These are phyloP conservation scores for Schwanniomyces polymorphus DNA, from an alignment of 805 yeast species.

Conservation along the genomic window DNA sequence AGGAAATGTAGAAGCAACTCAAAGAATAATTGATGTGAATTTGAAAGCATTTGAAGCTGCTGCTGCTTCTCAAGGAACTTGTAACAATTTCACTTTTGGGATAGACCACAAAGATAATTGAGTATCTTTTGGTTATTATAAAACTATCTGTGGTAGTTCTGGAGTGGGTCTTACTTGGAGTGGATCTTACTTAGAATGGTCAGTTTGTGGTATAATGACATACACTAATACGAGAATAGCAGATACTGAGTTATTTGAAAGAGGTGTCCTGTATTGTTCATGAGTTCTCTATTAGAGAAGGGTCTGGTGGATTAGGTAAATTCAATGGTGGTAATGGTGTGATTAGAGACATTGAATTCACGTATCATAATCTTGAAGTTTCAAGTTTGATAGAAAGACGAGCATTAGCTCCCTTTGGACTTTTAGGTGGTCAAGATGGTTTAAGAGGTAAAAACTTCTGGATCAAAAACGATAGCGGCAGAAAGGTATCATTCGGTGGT, in stretches of 20 bases:
- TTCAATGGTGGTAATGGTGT: constrained; percentile 79
- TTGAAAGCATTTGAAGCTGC: constrained; percentile 76
- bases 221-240: constrained; percentile 88
- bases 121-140: constrained; percentile 82
- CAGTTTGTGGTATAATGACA: too few relatives aligned
- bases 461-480: constrained; percentile 9
- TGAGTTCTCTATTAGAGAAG: constrained; percentile 62
- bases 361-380: constrained; percentile 39
- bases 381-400: constrained; percentile 82
- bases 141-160: constrained; percentile 88
- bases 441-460: constrained; percentile 49
- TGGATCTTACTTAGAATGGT: too few relatives aligned
- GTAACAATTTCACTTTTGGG: constrained; percentile 88
- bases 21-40: constrained; percentile 81
- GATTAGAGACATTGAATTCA: constrained; percentile 73
- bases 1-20: constrained; percentile 93
- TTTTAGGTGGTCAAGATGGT: constrained; percentile 75
- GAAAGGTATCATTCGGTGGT: constrained; percentile 8
- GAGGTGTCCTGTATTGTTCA: constrained; percentile 75
- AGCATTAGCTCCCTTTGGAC: constrained; percentile 75
- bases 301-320: constrained; percentile 74
- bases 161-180: constrained; percentile 85
- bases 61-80: constrained; percentile 92
- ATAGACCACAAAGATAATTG: constrained; percentile 51
- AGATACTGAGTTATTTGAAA: constrained; percentile 79